Evolutionary conservation across 257 asterid species (phyloP).

Genomic region (Solanum chilense): DNA sequence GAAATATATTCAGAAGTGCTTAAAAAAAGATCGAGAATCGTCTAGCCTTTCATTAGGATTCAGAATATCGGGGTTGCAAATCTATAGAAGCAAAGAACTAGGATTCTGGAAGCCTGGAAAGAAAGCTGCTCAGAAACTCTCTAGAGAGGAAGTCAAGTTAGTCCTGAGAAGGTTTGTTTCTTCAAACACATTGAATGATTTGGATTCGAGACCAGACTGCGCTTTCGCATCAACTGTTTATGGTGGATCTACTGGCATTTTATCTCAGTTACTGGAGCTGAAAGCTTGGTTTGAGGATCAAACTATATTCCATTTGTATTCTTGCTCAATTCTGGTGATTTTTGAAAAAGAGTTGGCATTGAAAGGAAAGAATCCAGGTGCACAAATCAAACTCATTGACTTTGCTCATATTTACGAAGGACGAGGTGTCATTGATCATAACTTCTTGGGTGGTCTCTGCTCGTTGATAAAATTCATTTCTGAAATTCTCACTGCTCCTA

Average conservation of each 20-base stretch:
- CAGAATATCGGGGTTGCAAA: conserved; percentile 68
- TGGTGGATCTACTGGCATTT: conserved; percentile 71
- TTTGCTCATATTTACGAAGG: conserved; percentile 79
- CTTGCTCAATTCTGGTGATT: conserved; percentile 63
- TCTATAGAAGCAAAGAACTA: conserved; percentile 21
- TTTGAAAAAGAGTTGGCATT: conserved; percentile 52
- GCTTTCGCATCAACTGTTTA: conserved; percentile 64
- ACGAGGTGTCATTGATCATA: conserved; percentile 64
- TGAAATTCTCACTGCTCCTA: conserved; percentile 47
- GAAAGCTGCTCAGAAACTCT: conserved; percentile 34
- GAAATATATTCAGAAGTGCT: conserved; percentile 51
- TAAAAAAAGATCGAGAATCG: conserved; percentile 57
- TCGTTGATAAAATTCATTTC: conserved; percentile 69
- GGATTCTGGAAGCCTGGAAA: conserved; percentile 63
- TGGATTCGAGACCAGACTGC: conserved; percentile 46
- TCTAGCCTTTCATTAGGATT: conserved; percentile 62
- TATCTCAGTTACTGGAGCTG: conserved; percentile 68
- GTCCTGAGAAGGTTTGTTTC: conserved; percentile 62
- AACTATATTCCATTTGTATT: conserved; percentile 57
- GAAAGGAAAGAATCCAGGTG: conserved; percentile 37
- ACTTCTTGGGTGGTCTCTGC: conserved; percentile 87
- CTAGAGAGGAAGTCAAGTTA: conserved; percentile 38
- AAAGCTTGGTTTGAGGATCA: conserved; percentile 95
- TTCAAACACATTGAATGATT: conserved; percentile 16
- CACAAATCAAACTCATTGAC: conserved; percentile 73